These are phyloP conservation scores for Kockovaella imperatae DNA, from an alignment of 768 basidiomycete genomes.

Conservation along the genomic window DNA sequence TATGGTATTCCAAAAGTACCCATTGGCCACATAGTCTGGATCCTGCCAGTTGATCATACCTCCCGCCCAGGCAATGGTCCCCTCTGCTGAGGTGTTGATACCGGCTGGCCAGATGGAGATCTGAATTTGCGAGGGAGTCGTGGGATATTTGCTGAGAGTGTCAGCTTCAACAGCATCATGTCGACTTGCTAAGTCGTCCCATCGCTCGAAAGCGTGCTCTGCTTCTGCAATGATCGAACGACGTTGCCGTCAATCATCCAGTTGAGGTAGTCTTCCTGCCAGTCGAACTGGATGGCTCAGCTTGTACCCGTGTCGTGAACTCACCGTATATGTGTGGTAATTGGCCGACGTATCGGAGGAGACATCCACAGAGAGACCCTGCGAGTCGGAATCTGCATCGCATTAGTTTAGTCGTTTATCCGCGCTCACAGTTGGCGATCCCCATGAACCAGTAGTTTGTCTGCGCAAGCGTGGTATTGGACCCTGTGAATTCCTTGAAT, in stretches of 20 bases:
- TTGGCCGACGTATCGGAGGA: conserved; percentile 16
- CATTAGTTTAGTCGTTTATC: background rate
- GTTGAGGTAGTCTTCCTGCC: conserved; percentile 61
- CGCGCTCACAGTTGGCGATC: conserved; percentile 28
- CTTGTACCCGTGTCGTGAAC: background rate
- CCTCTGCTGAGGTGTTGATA: conserved; percentile 54
- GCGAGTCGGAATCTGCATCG: conserved; percentile 20
- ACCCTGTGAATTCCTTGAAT: conserved; percentile 36
- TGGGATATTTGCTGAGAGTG: conserved; percentile 54
- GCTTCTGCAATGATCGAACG: conserved; percentile 61
- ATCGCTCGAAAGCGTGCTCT: conserved; percentile 50
- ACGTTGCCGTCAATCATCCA: conserved; percentile 64
- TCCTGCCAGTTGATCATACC: conserved; percentile 75
- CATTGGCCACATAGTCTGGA: conserved; percentile 65
- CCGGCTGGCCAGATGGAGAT: conserved; percentile 79
- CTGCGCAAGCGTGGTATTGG: conserved; percentile 58
- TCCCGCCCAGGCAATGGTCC: conserved; percentile 71
- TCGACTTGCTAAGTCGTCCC: background rate
- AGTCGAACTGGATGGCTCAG: conserved; percentile 59
- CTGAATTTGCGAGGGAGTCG: conserved; percentile 71
- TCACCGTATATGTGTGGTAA: conserved; percentile 32
- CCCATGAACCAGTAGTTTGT: conserved; percentile 53
- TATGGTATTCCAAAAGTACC: conserved; percentile 43
- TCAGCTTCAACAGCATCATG: background rate
- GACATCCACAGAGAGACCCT: conserved; percentile 15